Evolutionary conservation across 495 filamentous ascomycete species (phyloP), one percentile per base, ranked within the genome.

Genomic region (Aspergillus taichungensis): DNA sequence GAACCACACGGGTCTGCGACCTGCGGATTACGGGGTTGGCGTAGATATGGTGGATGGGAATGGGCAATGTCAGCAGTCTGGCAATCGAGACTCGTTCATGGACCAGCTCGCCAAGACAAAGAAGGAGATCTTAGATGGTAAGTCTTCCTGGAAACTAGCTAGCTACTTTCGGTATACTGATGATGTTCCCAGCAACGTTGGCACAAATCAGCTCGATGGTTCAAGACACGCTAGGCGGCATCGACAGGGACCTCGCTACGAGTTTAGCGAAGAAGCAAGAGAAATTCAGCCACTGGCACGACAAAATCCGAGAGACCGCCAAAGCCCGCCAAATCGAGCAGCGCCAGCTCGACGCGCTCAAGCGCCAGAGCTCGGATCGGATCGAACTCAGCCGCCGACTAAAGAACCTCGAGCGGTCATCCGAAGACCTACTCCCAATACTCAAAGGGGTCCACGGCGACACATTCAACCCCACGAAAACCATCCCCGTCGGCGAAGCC

Each of bases 11-110:
- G 90, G 90, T 13, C 74, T 95, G 8, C 75, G 84, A 43, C 89
- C 92, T 10, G 73, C 83, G 14, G 92, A 96, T 59, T 97, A 96
- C 66, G 92, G 92, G 7, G 85, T 98, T 13, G 88, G 88, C 30
- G 79, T 78, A n/a, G 73, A 80, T 30, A 80, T 72, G 52, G 71
- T 73, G 7, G 64, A 68, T 40, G 60, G 57, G 13, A 63, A 64
- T 44, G 52, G 60, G 3, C 71, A 72, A 29, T 64, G 65, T 60
- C 72, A 67, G 64, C 73, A 67, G 74, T 60, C 52, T 64, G 62
- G 51, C 55, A 71, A 57, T 41, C 56, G 61, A 14, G 68, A 69
- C 51, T 61, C 75, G 44, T 85, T 76, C 47, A 84, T 80, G 47
- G 76, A 80, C 40, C 87, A 92, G 40, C 78, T 73, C 34, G 62